These are phyloP conservation scores for Trametes versicolor DNA, from an alignment of 1,284 basidiomycete species.

Conservation along the genomic window DNA sequence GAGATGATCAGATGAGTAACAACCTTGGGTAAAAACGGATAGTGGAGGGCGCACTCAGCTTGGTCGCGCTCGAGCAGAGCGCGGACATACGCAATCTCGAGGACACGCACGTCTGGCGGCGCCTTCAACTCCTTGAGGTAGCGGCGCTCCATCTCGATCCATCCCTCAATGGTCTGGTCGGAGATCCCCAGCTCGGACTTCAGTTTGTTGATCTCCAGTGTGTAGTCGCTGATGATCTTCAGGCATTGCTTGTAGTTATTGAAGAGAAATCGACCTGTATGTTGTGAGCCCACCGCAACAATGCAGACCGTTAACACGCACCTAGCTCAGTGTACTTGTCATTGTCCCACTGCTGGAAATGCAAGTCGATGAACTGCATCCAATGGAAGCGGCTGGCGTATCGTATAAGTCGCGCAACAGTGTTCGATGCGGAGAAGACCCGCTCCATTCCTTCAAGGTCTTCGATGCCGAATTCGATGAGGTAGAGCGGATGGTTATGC, in stretches of 20 bases:
- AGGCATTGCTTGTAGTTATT: background rate
- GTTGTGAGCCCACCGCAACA: background rate
- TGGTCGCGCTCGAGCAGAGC: background rate
- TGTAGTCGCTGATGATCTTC: background rate
- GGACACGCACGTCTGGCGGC: background rate
- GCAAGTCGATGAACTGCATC: background rate
- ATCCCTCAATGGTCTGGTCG: background rate
- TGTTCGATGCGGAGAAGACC: background rate
- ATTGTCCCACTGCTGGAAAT: background rate
- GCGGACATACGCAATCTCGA: background rate
- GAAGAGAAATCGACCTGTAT: background rate
- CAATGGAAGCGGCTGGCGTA: background rate
- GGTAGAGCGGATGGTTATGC: background rate
- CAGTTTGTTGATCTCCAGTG: background rate
- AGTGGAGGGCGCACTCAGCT: background rate
- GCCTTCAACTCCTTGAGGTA: background rate
- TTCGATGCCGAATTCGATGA: background rate
- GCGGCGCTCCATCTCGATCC: background rate
- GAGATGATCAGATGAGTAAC: no score
- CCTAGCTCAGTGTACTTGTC: background rate
- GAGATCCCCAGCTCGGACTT: background rate
- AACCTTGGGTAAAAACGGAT: no score
- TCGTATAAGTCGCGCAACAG: background rate
- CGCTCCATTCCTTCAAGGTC: constrained; percentile 1
- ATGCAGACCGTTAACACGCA: background rate